A percentile compares a stretch with the other conserved stretches of the same genome.
Conservation (phyloP, 2,329 filamentous ascomycete genomes). For the Scytalidium lignicola region DNA sequence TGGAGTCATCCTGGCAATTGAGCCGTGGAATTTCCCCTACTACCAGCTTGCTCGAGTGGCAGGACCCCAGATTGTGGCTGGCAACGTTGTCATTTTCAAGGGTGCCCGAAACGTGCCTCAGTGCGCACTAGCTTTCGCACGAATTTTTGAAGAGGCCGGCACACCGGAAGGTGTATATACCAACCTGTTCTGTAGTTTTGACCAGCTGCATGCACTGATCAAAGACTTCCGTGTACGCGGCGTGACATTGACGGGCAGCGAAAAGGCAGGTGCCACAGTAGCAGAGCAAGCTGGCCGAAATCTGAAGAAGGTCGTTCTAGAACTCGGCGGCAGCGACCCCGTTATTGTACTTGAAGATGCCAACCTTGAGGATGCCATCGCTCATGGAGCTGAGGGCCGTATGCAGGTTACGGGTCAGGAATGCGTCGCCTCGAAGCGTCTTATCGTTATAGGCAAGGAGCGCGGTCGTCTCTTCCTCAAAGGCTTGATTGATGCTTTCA, state of each 20-base stretch:
- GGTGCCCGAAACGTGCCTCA: constrained; percentile 34
- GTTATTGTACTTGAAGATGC: constrained; percentile 40
- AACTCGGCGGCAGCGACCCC: constrained; percentile 43
- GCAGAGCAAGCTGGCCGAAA: constrained; percentile 56
- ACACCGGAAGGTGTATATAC: constrained; percentile 37
- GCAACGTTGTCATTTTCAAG: constrained; percentile 69
- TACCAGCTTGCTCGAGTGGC: constrained; percentile 42
- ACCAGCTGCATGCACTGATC: constrained; percentile 31
- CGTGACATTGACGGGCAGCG: constrained; percentile 40
- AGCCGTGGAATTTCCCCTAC: constrained; percentile 53
- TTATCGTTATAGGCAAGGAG: constrained; percentile 8
- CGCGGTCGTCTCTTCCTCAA: constrained; percentile 5
- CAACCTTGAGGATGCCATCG: constrained; percentile 25
- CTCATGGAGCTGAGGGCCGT: neutral
- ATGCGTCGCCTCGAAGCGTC: constrained; percentile 30
- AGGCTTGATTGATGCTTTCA: neutral
- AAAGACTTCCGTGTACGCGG: constrained; percentile 32
- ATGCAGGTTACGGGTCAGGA: neutral
- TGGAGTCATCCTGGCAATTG: constrained; percentile 55
- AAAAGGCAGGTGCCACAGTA: constrained; percentile 29
- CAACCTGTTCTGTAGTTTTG: constrained; percentile 30
- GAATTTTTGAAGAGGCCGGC: constrained; percentile 29
- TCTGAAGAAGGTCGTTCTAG: constrained; percentile 41
- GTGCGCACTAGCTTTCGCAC: constrained; percentile 23
- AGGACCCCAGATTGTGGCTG: constrained; percentile 50